phyloP scores from a whole-genome alignment of 495 filamentous ascomycete genomes.

The Hypoxylon intermedium region DNA sequence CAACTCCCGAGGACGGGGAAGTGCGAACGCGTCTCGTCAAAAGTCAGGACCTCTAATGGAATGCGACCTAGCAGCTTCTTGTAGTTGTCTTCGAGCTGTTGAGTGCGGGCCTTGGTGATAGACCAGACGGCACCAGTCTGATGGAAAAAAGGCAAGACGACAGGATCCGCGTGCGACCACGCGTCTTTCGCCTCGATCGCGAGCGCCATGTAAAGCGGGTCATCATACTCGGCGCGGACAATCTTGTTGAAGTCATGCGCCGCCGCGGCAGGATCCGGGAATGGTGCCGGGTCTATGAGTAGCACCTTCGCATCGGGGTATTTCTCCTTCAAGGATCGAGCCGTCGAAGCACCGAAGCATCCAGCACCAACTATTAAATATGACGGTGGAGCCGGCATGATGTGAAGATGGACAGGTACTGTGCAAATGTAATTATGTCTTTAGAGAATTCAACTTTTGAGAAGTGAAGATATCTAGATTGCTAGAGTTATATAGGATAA shows the following conservation, averaged over 20 bases:
- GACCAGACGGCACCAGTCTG: constrained; percentile 58
- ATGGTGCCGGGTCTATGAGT: constrained; percentile 48
- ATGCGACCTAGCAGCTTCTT: constrained; percentile 42
- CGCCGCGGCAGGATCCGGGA: constrained; percentile 54
- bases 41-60: background rate
- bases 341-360: constrained; percentile 57
- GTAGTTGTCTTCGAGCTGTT: constrained; percentile 45
- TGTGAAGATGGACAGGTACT: background rate
- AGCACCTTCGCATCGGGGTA: constrained; percentile 52
- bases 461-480: too few species aligned
- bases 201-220: constrained; percentile 58
- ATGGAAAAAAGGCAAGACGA: constrained; percentile 60
- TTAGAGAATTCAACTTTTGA: too few species aligned
- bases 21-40: constrained; percentile 47
- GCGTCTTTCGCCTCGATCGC: constrained; percentile 56
- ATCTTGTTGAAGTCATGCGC: constrained; percentile 64
- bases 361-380: constrained; percentile 52
- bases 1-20: constrained; percentile 49
- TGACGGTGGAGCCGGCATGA: background rate
- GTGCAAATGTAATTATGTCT: too few species aligned
- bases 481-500: too few species aligned
- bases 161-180: constrained; percentile 45
- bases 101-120: constrained; percentile 21
- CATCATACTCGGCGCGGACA: constrained; percentile 62
- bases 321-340: constrained; percentile 49